Base-by-base conservation (phyloP, 1,284 basidiomycete genomes). In the Boletus putidus region DNA sequence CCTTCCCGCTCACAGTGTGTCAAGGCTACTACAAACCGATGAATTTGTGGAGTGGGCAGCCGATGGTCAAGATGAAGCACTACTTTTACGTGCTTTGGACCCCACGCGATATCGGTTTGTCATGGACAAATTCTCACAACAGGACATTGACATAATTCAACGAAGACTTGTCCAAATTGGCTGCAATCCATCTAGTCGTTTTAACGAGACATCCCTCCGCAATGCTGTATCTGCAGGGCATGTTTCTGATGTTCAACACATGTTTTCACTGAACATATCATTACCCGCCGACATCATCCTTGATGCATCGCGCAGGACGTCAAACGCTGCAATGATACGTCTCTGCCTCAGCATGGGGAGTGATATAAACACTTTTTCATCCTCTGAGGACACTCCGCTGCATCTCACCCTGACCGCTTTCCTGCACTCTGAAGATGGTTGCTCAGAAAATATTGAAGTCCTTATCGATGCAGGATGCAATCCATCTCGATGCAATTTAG, bases 221-320 rank as follows among this genome's bases (percentile, higher is more conserved):
- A 3, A n/a, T 0, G 53, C 64, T 2, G 61, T 48, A 4, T 21
- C 10, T 31, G 27, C 18, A 1, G 64, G 65, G 0, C 51, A 55
- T 12, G 6, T 66, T 5, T 45, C 45, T 9, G 33, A 18, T 4
- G n/a, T 54, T 1, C 2, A 59, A 14, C 16, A 29, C 14, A 21
- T 59, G 3, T 50, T 62, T 8, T 39, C 49, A 0, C 27, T 12
- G 14, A 10, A 43, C 1, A 11, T 49, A 31, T 4, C 12, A 2
- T 29, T 65, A 0, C 65, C 63, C 12, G 10, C 48, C 1, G 29
- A 56, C 35, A 63, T 65, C 15, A 21, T 68, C 6, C 45, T 65
- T 16, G 23, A 53, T 18, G 63, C 54, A 1, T 37, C 33, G 9
- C 5, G 16, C 36, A n/a, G 31, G 4, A 25, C 15, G 4, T 8